phyloP scores from a whole-genome alignment of 148 eudicot species.

The Drosera capensis region DNA sequence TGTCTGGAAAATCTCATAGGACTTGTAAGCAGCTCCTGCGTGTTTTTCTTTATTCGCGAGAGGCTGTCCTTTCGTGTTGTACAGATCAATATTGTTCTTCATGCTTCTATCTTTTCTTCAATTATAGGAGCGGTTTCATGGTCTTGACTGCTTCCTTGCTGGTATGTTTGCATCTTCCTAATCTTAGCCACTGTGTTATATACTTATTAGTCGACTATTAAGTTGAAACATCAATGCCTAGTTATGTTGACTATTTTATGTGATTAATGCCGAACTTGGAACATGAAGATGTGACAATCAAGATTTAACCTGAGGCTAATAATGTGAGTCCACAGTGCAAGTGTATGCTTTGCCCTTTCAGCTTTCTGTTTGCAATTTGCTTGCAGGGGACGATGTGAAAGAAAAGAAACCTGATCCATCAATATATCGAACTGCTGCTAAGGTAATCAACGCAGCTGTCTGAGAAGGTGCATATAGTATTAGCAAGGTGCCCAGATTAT shows the following conservation, averaged over 20 bases:
- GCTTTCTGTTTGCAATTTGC: neutral
- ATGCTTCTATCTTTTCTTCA: slow-evolving; percentile 3
- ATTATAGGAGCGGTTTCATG: slow-evolving; percentile 65
- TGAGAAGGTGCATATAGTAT: no score
- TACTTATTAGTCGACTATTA: no score
- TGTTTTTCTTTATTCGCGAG: neutral
- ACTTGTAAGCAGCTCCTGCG: slow-evolving; percentile 28
- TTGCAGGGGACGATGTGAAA: slow-evolving; percentile 91
- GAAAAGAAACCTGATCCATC: slow-evolving; percentile 96
- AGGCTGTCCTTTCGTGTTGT: neutral
- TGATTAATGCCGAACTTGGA: no score
- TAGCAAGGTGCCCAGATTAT: no score
- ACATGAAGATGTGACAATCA: neutral
- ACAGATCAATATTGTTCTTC: neutral
- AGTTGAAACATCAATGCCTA: no score
- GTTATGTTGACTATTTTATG: neutral
- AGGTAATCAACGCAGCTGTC: slow-evolving; percentile 27
- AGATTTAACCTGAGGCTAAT: neutral
- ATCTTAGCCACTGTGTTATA: no score
- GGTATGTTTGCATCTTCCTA: slow-evolving; percentile 25
- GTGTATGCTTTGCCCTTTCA: neutral
- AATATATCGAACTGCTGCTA: slow-evolving; percentile 65
- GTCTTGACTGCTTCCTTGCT: slow-evolving; percentile 98
- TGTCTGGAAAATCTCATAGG: slow-evolving; percentile 94
- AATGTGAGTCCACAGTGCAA: neutral